Evolutionary conservation across 495 filamentous ascomycete species (phyloP).

Genomic region (Endocarpon pusillum): DNA sequence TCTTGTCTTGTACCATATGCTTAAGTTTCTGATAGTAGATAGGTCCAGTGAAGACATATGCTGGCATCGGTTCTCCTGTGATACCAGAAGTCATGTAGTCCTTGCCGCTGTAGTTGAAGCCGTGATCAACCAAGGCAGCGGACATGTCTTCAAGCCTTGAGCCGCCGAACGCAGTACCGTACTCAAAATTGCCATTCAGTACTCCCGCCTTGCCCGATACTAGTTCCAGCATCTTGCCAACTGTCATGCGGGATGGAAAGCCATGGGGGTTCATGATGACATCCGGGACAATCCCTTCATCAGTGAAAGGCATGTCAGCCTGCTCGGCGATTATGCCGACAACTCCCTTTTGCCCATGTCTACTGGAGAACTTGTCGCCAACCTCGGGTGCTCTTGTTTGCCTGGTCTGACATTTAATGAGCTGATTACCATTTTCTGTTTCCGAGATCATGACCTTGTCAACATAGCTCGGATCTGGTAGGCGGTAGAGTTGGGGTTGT

Average conservation of each 20-base stretch:
- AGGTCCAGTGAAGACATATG: slow-evolving; percentile 95
- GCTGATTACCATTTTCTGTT: slow-evolving; percentile 60
- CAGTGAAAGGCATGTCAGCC: slow-evolving; percentile 92
- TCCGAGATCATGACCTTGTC: slow-evolving; percentile 86
- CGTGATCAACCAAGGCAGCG: slow-evolving; percentile 61
- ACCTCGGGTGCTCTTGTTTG: slow-evolving; percentile 89
- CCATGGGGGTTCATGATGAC: slow-evolving; percentile 99
- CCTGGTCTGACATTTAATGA: slow-evolving; percentile 82
- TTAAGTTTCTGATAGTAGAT: slow-evolving; percentile 99
- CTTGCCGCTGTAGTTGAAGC: slow-evolving; percentile 91
- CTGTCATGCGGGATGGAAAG: slow-evolving; percentile 99
- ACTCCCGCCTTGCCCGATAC: slow-evolving; percentile 89
- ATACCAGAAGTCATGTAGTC: slow-evolving; percentile 92
- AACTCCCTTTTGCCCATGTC: slow-evolving; percentile 96
- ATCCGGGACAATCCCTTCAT: slow-evolving; percentile 76
- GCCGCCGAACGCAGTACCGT: slow-evolving; percentile 91
- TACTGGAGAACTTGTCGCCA: slow-evolving; percentile 95
- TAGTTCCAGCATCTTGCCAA: slow-evolving; percentile 93
- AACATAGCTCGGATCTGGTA: slow-evolving; percentile 70
- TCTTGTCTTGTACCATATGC: slow-evolving; percentile 99
- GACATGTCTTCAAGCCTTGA: slow-evolving; percentile 84
- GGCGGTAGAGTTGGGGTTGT: slow-evolving; percentile 61
- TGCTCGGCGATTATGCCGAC: slow-evolving; percentile 90
- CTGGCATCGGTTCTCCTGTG: slow-evolving; percentile 80
- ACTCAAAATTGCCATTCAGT: slow-evolving; percentile 60